Evolutionary conservation across 306 rosid species (phyloP), one percentile per base, ranked within the genome.

Genomic region (Hippophae tibetana): DNA sequence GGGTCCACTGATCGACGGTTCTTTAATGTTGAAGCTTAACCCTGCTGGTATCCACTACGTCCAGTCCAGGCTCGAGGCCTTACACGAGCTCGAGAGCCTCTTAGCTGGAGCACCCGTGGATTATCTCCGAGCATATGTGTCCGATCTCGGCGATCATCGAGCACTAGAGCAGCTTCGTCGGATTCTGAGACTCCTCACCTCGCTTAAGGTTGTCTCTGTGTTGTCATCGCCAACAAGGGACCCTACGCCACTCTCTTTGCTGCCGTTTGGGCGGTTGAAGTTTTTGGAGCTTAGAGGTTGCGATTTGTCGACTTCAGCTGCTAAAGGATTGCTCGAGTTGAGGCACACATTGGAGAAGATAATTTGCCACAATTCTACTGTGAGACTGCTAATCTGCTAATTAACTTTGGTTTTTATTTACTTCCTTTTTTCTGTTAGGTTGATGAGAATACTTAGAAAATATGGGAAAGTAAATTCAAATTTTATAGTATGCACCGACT

Each of bases 61-160:
- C 41, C 92, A 87, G 74, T 85, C 89, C 6, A 74, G 98, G 64
- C 77, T 92, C 5, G 98, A 92, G 78, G 93, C 96, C 8, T 76
- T 92, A 66, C 75, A 77, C 53, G 98, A 92, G 73, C 76, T 92
- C 7, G 96, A 92, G 68, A 78, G 82, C 71, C 87, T 92, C 46
- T 82, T 92, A 2, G 58, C 82, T 47, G 96, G 93, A 3, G 96
- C 98, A 43, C 98, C 98, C 4, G 87, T 92, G 2, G 98, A 92
- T 54, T 92, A 92, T 60, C 86, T 92, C 47, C 83, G 98, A 11
- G 96, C 98, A 11, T 92, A 92, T 57, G 82, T 92, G 5, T 85
- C 95, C 18, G 98, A 92, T 89, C 95, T 92, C 52, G 98, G 98
- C 14, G 98, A 92, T 63, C 93, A 92, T 84, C 98, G 98, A 43